Base-by-base conservation (phyloP, 1,284 basidiomycete species). In the Ganoderma resinaceum region DNA sequence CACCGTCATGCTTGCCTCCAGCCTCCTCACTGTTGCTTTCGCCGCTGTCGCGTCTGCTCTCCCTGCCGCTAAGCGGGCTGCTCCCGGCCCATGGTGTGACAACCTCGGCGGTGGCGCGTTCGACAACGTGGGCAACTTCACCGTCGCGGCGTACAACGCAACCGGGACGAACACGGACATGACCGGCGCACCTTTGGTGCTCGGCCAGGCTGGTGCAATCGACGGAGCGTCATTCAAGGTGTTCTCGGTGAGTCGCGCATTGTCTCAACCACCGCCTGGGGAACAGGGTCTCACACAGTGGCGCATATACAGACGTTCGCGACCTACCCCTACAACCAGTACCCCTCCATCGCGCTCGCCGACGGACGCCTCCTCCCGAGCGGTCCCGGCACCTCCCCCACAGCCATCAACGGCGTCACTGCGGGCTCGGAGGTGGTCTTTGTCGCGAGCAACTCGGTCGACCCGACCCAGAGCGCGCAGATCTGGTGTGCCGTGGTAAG, bases 401-500 rank as follows among this genome's bases (percentile, higher is more conserved):
- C 75, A 18, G 63, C 62, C 20, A 72, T 66, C 26, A 60, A 49
- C 23, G 46, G 53, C 31, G 72, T 75, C 26, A 35, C 68, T 29
- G 65, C 62, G 4, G 75, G 72, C 42, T 23, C 37, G 11, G 57
- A 61, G 38, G 70, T 69, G 26, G 42, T 40, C 49, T 76, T 75
- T 62, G 53, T 74, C 57, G n/a, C 65, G 40, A 68, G 69, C 46
- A 72, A 67, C 68, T 18, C 46, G 4, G 59, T 67, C n/a, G 42
- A 69, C 12, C 73, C 73, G n/a, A 16, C n/a, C 31, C 23, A 70
- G 37, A 67, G 71, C 20, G 68, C 72, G 26, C 74, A 72, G 65
- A 72, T 74, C 63, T 76, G 71, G 64, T 77, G 77, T 63, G 76
- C 64, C 16, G 71, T 76, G 59, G 75, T 76, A 55, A 49, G 52